A percentile compares a stretch with the other conserved stretches of the same genome.
Conservation (phyloP, 2,329 filamentous ascomycete species). For the Hypoxylon sp. region DNA sequence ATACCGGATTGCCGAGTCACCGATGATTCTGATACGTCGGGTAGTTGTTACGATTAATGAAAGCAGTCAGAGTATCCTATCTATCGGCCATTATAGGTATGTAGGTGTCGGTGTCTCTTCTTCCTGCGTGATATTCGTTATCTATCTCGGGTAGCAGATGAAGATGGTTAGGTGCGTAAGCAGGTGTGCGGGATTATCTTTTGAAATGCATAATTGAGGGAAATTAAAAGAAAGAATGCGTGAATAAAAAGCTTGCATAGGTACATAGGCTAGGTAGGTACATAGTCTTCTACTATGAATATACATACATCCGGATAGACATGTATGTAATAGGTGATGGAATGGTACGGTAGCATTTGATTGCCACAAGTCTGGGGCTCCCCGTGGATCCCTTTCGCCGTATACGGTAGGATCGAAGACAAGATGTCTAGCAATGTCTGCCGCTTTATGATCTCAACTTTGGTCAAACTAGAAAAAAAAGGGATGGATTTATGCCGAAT, state of each 20-base stretch:
- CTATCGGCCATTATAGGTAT: not conserved
- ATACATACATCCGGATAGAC: not conserved
- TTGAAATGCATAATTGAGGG: constrained; percentile 9
- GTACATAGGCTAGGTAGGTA: not conserved
- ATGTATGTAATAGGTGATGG: constrained; percentile 11
- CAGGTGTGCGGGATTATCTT: constrained; percentile 42
- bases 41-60: not conserved
- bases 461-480: constrained; percentile 16
- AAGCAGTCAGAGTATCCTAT: not conserved
- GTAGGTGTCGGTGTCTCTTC: constrained; percentile 13
- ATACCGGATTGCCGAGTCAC: constrained; percentile 30
- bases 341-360: constrained; percentile 26
- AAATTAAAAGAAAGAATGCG: not conserved
- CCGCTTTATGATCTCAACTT: constrained; percentile 13
- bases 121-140: constrained; percentile 23
- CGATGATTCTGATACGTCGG: not conserved
- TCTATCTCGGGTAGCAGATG: constrained; percentile 25
- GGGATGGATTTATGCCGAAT: constrained; percentile 11
- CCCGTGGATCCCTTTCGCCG: constrained; percentile 1
- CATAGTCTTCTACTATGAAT: not conserved
- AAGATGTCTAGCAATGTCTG: constrained; percentile 2
- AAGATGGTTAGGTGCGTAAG: constrained; percentile 13
- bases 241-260: constrained; percentile 23
- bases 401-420: constrained; percentile 10
- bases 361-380: constrained; percentile 18